Evolutionary conservation across 345 rosid genomes (phyloP).

Genomic region (Salix dunnii): DNA sequence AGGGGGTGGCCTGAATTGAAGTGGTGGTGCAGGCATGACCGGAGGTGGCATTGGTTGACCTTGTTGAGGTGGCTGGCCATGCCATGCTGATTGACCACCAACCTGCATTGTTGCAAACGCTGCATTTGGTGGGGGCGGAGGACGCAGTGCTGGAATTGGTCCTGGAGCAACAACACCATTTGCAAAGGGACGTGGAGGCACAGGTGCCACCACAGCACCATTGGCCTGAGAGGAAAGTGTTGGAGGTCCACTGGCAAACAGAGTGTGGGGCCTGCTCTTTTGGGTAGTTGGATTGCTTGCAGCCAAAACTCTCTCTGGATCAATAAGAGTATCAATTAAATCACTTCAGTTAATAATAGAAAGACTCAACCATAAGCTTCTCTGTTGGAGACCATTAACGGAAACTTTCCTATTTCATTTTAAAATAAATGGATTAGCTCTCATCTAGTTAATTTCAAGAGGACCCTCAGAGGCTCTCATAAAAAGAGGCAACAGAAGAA

Average conservation of each 20-base stretch:
- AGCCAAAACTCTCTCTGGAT: conserved; percentile 93
- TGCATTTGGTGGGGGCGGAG: conserved; percentile 61
- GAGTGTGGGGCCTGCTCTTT: conserved; percentile 66
- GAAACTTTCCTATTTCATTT: not conserved
- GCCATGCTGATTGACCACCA: conserved; percentile 61
- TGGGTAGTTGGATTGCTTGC: conserved; percentile 80
- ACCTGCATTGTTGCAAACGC: conserved; percentile 52
- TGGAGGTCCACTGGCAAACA: conserved; percentile 94
- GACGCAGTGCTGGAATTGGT: conserved; percentile 49
- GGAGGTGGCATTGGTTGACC: conserved; percentile 45
- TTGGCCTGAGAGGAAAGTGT: conserved; percentile 54
- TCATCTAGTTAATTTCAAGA: not conserved
- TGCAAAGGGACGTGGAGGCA: conserved; percentile 68
- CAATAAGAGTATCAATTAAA: conserved; percentile 1
- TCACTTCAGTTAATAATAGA: not conserved
- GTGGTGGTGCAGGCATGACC: conserved; percentile 58
- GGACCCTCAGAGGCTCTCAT: not conserved
- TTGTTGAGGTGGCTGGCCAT: conserved; percentile 63
- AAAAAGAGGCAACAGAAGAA: not conserved
- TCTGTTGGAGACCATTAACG: not conserved
- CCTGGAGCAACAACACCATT: conserved; percentile 57
- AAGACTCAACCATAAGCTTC: not conserved
- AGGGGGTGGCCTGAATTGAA: conserved; percentile 70
- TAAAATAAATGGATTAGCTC: not conserved
- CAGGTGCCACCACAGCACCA: conserved; percentile 46